Percentiles rank a stretch among this genome's conserved stretches.
phyloP scores from a whole-genome alignment of 1,139 yeast genomes.

The Protomyces inundatus region DNA sequence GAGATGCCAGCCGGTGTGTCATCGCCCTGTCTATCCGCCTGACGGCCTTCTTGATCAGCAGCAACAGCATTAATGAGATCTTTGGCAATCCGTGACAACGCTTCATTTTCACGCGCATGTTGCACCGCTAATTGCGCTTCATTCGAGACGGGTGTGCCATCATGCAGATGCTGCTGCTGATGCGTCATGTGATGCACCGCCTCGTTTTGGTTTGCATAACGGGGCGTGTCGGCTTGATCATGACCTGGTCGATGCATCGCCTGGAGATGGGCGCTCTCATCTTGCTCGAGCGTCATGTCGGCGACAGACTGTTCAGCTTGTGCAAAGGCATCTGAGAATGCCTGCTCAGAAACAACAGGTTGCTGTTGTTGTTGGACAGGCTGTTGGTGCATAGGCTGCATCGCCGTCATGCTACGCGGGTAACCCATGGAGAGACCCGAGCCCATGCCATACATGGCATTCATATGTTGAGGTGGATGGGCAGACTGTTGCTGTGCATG shows the following conservation, averaged over 20 bases:
- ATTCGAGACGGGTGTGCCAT: neutral
- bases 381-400: neutral
- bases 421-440: neutral
- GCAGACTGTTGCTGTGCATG: neutral
- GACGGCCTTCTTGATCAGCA: slow-evolving; percentile 15
- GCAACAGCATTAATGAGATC: slow-evolving; percentile 4
- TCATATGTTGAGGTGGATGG: neutral
- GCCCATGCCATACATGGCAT: neutral
- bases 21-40: neutral
- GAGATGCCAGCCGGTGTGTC: neutral
- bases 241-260: neutral
- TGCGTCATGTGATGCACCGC: neutral
- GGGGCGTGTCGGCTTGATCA: neutral
- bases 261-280: neutral
- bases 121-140: neutral
- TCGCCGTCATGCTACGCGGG: neutral
- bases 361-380: neutral
- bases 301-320: slow-evolving; percentile 12
- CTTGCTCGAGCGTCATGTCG: neutral
- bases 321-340: slow-evolving; percentile 15
- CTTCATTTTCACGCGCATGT: slow-evolving; percentile 1
- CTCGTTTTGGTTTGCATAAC: neutral
- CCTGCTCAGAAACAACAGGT: neutral
- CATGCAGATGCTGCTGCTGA: neutral
- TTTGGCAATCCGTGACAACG: slow-evolving; percentile 18